A percentile compares a stretch with the other conserved stretches of the same genome.
phyloP scores from a whole-genome alignment of 108 stramenopile species.

The Aurantiochytrium sp. region DNA sequence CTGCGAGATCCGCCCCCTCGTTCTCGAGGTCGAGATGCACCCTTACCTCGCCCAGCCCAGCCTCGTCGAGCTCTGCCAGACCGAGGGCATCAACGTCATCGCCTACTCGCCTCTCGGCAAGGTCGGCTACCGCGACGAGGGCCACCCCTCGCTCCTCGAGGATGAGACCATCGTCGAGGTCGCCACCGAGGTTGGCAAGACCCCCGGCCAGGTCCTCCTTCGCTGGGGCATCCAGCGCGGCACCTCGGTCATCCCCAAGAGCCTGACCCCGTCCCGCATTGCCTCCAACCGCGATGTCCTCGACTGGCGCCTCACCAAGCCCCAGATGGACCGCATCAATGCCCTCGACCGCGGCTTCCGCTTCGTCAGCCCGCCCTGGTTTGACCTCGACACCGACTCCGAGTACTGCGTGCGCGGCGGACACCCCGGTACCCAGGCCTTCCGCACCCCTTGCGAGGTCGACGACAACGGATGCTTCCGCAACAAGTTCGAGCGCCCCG shows the following conservation, averaged over 20 bases:
- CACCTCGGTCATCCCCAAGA: conserved; percentile 75
- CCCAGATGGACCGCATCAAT: conserved; percentile 63
- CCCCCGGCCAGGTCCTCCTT: conserved; percentile 73
- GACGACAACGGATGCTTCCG: conserved; percentile 32
- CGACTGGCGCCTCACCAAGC: conserved; percentile 65
- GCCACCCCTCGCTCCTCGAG: conserved; percentile 38
- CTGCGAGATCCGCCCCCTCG: conserved; percentile 18
- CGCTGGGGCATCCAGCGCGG: conserved; percentile 87
- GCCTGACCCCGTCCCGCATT: conserved; percentile 70
- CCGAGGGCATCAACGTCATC: conserved; percentile 53
- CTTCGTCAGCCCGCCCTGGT: conserved; percentile 13
- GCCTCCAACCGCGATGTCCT: conserved; percentile 76
- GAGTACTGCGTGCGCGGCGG: neutral
- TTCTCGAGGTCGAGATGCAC: conserved; percentile 65
- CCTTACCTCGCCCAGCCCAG: conserved; percentile 48
- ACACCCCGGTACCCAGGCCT: conserved; percentile 14
- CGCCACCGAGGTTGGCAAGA: conserved; percentile 51
- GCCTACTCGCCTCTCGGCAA: conserved; percentile 61
- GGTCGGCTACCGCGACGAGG: conserved; percentile 29
- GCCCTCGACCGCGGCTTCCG: conserved; percentile 18
- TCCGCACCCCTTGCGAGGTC: neutral
- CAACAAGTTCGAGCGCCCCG: conserved; percentile 26
- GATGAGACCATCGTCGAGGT: conserved; percentile 47
- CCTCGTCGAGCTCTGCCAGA: conserved; percentile 49
- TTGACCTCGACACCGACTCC: neutral